Evolutionary conservation across 352 stramenopile species (phyloP).

Genomic region (Pythium phragmiticola): DNA sequence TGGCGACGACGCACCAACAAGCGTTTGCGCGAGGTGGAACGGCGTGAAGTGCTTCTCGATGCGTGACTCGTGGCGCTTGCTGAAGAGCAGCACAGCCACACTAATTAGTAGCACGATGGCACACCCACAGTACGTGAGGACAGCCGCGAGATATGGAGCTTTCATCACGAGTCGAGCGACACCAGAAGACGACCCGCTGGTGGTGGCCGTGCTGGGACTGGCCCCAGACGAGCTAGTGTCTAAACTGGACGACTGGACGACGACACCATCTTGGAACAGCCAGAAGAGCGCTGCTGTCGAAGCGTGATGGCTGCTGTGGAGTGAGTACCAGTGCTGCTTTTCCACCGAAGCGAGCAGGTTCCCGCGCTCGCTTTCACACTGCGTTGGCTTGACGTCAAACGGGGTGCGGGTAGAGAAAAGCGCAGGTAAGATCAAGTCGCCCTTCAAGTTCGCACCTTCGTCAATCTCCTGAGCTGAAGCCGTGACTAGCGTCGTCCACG

Average conservation of each 20-base stretch:
- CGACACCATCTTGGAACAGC: conserved; percentile 28
- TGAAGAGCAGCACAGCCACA: conserved; percentile 27
- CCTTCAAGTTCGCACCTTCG: conserved; percentile 13
- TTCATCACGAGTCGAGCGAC: conserved; percentile 16
- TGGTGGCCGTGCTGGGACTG: background rate
- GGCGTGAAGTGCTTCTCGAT: conserved; percentile 28
- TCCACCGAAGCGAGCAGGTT: conserved; percentile 21
- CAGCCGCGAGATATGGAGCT: conserved; percentile 15
- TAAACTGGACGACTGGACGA: background rate
- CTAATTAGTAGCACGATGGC: conserved; percentile 23
- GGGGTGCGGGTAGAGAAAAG: conserved; percentile 1
- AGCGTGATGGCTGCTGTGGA: conserved; percentile 4
- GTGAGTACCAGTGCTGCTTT: conserved; percentile 25
- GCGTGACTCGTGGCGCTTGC: conserved; percentile 25
- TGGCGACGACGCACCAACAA: conserved; percentile 18
- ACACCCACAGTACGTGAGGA: conserved; percentile 25
- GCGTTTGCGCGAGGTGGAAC: conserved; percentile 27
- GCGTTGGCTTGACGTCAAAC: background rate
- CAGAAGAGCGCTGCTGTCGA: conserved; percentile 18
- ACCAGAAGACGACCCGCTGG: background rate
- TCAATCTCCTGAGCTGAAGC: conserved; percentile 19
- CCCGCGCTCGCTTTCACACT: conserved; percentile 25
- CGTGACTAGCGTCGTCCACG: conserved; percentile 10
- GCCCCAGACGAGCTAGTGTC: background rate
- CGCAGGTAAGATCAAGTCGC: conserved; percentile 19